Base-by-base conservation (phyloP, 257 asterid genomes). In the Solanum sejunctum region DNA sequence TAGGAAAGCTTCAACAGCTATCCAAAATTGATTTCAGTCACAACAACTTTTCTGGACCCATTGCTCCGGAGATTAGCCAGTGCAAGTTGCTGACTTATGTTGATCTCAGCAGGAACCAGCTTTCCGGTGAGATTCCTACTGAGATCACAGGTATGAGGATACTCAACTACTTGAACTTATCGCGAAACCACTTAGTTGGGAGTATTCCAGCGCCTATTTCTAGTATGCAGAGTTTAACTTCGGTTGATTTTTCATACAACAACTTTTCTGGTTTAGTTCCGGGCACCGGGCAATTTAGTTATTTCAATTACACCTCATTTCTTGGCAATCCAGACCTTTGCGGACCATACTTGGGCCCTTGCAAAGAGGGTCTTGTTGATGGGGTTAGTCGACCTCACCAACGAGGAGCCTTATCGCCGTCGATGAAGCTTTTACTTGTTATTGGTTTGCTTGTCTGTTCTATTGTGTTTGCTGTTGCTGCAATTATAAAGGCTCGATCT, bases 251-350 rank as follows among this genome's bases (percentile, higher is more conserved):
- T 88, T 96, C 99, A 2, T 96, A 93, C 39, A 96, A 96, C 88
- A 96, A 96, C 83, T 84, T 96, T 12, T 91, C 99, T 60, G 99
- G 99, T 84, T 91, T 94, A 83, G 99, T 96, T 84, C 98, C 99
- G 10, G 95, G 93, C 2, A 93, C 94, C 55, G 98, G 98, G 23
- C 99, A 94, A 83, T 96, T 96, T 67, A 96, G 98, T 82, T 96
- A 92, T 86, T 93, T 96, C 89, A 96, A 96, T 69, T 90, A 84
- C 89, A 94, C 99, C 45, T 96, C 98, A 18, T 96, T 96, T 83
- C 20, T 93, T 90, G 99, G 98, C 4, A 96, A 96, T 71, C 90
- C 98, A 11, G 88, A 90, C 90, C 99, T 96, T 45, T 96, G 99
- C 69, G 99, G 99, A 85, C 98, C 98, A 0, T 93, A 93, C 83